A percentile compares a stretch with the other conserved stretches of the same genome.
phyloP scores from a whole-genome alignment of 1,284 basidiomycete species.

The Chiua sp. region DNA sequence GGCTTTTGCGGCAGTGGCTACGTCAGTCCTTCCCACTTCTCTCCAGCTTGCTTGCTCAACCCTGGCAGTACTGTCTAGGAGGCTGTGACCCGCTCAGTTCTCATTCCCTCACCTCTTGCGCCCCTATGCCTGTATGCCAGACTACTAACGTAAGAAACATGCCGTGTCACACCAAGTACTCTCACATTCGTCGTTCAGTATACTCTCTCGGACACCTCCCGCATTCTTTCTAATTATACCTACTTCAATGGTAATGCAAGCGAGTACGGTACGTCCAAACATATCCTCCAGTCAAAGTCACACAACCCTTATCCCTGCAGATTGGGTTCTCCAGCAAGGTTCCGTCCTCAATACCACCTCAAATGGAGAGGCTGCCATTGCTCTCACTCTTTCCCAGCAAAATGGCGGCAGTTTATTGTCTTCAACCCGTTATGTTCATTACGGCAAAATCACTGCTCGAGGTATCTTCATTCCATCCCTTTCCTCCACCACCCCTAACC shows the following conservation, averaged over 20 bases:
- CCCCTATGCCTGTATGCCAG: constrained; percentile 74
- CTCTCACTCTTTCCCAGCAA: constrained; percentile 64
- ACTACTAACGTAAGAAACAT: constrained; percentile 54
- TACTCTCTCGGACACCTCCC: constrained; percentile 67
- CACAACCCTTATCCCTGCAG: constrained; percentile 38
- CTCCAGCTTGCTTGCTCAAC: constrained; percentile 7
- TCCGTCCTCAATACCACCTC: constrained; percentile 66
- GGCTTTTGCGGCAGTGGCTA: constrained; percentile 71
- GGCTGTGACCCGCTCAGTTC: constrained; percentile 84
- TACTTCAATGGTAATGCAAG: constrained; percentile 77
- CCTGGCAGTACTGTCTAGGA: constrained; percentile 71
- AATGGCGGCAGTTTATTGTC: constrained; percentile 80
- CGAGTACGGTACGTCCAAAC: constrained; percentile 46
- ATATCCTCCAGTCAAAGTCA: background rate
- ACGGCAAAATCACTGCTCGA: constrained; percentile 75
- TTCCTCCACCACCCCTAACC: background rate
- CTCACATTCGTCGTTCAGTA: constrained; percentile 45
- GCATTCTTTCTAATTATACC: constrained; percentile 68
- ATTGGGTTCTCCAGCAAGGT: constrained; percentile 76
- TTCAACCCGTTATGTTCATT: constrained; percentile 82
- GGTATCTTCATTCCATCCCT: constrained; percentile 46
- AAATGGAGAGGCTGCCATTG: constrained; percentile 67
- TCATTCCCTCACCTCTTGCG: constrained; percentile 66
- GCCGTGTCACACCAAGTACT: background rate
- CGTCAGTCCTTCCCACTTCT: constrained; percentile 39